A percentile compares a stretch with the other conserved stretches of the same genome.
Conservation (phyloP, 805 yeast genomes). For the Barnettozyma siamensis region DNA sequence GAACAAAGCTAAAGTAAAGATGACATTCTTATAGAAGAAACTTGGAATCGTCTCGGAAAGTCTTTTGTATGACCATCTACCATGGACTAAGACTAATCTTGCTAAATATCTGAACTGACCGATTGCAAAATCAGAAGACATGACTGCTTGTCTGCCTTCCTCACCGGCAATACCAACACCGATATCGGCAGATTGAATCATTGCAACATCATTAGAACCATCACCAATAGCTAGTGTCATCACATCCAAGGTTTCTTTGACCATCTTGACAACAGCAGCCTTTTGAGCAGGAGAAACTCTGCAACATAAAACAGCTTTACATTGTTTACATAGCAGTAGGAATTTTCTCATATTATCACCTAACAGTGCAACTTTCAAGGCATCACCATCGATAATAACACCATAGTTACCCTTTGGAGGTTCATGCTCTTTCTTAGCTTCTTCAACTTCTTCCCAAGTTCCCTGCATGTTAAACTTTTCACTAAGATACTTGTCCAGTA, state of each 20-base stretch:
- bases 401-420: constrained; percentile 67
- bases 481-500: constrained; percentile 42
- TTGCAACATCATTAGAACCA: constrained; percentile 86
- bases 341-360: constrained; percentile 50
- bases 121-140: constrained; percentile 83
- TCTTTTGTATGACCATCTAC: constrained; percentile 83
- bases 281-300: constrained; percentile 87
- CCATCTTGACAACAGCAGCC: constrained; percentile 75
- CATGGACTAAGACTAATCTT: constrained; percentile 66
- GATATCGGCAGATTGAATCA: constrained; percentile 84
- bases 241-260: constrained; percentile 66
- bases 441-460: constrained; percentile 47
- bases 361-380: constrained; percentile 49
- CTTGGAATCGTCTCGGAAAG: constrained; percentile 79
- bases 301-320: constrained; percentile 79
- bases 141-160: constrained; percentile 85
- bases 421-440: constrained; percentile 51
- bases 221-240: constrained; percentile 88
- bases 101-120: constrained; percentile 75
- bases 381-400: constrained; percentile 77
- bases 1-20: constrained; percentile 66
- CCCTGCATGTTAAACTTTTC: constrained; percentile 55
- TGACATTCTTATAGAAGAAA: constrained; percentile 74
- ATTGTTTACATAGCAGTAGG: constrained; percentile 67
- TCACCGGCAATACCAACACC: constrained; percentile 92